Evolutionary conservation across 2,329 filamentous ascomycete genomes (phyloP), one percentile per base, ranked within the genome.

Genomic region (Beauveria sp.): DNA sequence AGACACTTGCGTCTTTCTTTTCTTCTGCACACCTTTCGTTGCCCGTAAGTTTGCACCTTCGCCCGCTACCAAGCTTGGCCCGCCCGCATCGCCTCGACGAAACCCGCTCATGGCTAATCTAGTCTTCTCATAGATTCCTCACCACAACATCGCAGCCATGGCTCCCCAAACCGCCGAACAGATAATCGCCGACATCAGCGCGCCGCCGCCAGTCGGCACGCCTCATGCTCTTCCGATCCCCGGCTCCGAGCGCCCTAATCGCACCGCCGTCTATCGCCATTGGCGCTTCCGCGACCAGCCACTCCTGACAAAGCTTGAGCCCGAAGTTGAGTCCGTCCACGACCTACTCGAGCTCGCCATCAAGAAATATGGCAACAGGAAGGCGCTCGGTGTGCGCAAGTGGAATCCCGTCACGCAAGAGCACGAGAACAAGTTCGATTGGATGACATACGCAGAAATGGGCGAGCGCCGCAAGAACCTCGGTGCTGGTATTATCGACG

Each of bases 361-460:
- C 62, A 83, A 81, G 66, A 82, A 80, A 69, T 79, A 80, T 61
- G 84, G 89, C 52, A 88, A 85, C 69, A 83, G 83, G 68, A 86
- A 81, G 68, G 96, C 90, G 75, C 79, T 98, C 63, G 95, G 95
- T 62, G 84, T 84, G 73, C 86, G 95, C 65, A 84, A 88, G 5
- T 98, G 91, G 83, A 87, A 96, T 74, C 75, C 88, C 3, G 77
- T 76, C 43, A 90, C 86, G 54, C 88, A 92, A 77, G 82, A 83
- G 1, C 96, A 85, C 75, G 82, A 83, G 65, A 86, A 88, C 63
- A 84, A 85, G 66, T 99, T 89, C 72, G 81, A 87, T 63, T 98
- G 93, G 92, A 77, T 93, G 68, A 90, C 88, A 63, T 98, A 96
- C 70, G 82, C 80, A 69, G 86, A 95, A 64, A 83, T 93, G n/a